Evolutionary conservation across 2,329 filamentous ascomycete genomes (phyloP).

Genomic region (Hymenoscyphus fraxineus): DNA sequence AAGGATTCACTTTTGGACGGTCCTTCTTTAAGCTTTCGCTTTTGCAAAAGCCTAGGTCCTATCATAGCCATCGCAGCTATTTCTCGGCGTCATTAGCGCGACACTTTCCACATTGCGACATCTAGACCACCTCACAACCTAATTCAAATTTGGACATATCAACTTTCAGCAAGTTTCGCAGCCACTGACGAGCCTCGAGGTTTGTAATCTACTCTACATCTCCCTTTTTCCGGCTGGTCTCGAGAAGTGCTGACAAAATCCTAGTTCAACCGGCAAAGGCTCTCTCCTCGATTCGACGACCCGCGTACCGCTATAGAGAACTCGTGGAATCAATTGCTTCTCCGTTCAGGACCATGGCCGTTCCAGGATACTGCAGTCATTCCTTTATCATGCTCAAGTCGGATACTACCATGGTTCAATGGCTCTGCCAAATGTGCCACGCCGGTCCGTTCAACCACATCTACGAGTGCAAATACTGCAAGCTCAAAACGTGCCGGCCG

Average conservation of each 20-base stretch:
- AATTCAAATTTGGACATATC: background rate
- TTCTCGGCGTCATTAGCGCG: background rate
- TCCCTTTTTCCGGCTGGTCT: background rate
- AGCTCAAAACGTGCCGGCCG: slow-evolving; percentile 58
- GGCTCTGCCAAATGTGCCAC: slow-evolving; percentile 62
- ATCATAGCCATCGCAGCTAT: background rate
- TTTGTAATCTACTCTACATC: background rate
- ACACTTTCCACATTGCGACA: background rate
- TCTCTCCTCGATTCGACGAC: background rate
- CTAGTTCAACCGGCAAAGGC: background rate
- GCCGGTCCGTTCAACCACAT: slow-evolving; percentile 65
- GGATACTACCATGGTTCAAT: slow-evolving; percentile 61
- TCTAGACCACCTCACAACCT: background rate
- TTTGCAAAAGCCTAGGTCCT: background rate
- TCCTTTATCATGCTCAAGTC: slow-evolving; percentile 64
- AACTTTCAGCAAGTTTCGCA: background rate
- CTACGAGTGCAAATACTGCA: slow-evolving; percentile 66
- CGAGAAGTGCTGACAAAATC: background rate
- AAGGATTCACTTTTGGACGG: background rate
- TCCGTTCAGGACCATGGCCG: slow-evolving; percentile 40
- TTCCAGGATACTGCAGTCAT: slow-evolving; percentile 50
- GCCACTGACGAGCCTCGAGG: background rate
- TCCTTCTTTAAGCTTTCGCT: slow-evolving; percentile 2
- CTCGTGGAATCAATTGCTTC: background rate
- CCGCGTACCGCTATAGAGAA: background rate